phyloP scores from a whole-genome alignment of 495 filamentous ascomycete genomes.

The Halenospora varia region DNA sequence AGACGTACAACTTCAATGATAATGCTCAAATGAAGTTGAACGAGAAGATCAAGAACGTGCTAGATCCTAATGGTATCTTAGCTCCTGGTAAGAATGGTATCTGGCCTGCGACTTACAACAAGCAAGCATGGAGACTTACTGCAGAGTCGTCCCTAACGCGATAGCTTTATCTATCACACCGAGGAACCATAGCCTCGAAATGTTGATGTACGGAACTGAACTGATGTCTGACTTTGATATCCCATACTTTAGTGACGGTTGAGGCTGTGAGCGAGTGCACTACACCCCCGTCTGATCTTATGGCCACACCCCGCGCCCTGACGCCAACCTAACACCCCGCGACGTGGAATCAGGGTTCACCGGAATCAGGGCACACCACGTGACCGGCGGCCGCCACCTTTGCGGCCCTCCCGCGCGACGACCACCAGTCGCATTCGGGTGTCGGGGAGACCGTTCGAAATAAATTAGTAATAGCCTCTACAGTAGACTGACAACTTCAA shows the following conservation, averaged over 20 bases:
- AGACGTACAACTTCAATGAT: slow-evolving; percentile 47
- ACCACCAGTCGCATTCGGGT: too few relatives aligned
- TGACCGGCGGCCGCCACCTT: too few relatives aligned
- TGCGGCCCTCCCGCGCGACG: too few relatives aligned
- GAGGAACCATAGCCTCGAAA: neutral
- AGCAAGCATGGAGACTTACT: neutral
- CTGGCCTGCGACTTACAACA: slow-evolving; percentile 32
- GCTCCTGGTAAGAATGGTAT: slow-evolving; percentile 47
- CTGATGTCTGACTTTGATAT: neutral
- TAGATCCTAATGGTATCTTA: slow-evolving; percentile 48
- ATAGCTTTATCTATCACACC: neutral
- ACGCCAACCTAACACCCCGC: too few relatives aligned
- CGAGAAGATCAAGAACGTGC: slow-evolving; percentile 43
- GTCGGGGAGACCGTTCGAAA: too few relatives aligned
- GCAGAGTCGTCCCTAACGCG: neutral
- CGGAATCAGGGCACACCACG: too few relatives aligned
- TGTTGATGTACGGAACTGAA: neutral
- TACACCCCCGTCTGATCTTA: neutral
- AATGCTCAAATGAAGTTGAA: slow-evolving; percentile 45
- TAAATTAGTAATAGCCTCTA: too few relatives aligned
- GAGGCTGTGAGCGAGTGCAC: neutral
- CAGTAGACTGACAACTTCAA: too few relatives aligned
- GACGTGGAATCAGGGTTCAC: too few relatives aligned
- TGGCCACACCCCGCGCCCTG: too few relatives aligned
- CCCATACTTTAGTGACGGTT: neutral